Base-by-base conservation (phyloP, 2,329 filamentous ascomycete species). In the Tricladium varicosporioides region DNA sequence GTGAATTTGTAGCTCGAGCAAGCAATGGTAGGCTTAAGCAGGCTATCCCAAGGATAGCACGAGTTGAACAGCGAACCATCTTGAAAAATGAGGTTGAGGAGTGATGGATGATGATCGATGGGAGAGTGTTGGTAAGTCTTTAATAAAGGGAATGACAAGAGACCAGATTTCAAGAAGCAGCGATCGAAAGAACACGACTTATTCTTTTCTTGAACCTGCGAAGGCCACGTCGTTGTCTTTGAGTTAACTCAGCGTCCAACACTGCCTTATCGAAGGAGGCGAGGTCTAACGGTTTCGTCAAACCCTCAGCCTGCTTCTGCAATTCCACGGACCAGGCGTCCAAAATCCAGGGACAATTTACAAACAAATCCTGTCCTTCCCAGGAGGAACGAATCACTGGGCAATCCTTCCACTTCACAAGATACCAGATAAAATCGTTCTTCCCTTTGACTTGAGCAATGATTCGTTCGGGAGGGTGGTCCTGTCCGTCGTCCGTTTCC, bases 321-420 rank as follows among this genome's bases (percentile, higher is more conserved):
- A 65, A 63, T 43, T 70, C 66, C 10, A 62, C 47, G 32, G 54
- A 22, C 70, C 70, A 71, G 36, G 56, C 51, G 5, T 67, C 63
- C n/a, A 67, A 51, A 47, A 71, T 48, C 53, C 54, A 50, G 19
- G 67, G 64, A 51, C 50, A 63, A 9, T 61, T 59, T 43, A 45
- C 44, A 48, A 70, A 67, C 3, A 64, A 44, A 16, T 57, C 60
- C 42, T 54, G 45, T 11, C 61, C 59, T 60, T 71, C 70, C 70
- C 70, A 71, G 16, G 58, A 65, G 8, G 68, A 70, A 60, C 65
- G 58, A 45, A 71, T 54, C 27, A 70, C 42, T 32, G 70, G 66
- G 58, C 68, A 70, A 53, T 70, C 63, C 56, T 64, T 54, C 70
- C 70, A 71, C 67, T 70, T 70, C 5, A 71, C 65, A 5, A 71